Evolutionary conservation across 2,329 filamentous ascomycete genomes (phyloP), one percentile per base, ranked within the genome.

Genomic region (Alternaria conjuncta): DNA sequence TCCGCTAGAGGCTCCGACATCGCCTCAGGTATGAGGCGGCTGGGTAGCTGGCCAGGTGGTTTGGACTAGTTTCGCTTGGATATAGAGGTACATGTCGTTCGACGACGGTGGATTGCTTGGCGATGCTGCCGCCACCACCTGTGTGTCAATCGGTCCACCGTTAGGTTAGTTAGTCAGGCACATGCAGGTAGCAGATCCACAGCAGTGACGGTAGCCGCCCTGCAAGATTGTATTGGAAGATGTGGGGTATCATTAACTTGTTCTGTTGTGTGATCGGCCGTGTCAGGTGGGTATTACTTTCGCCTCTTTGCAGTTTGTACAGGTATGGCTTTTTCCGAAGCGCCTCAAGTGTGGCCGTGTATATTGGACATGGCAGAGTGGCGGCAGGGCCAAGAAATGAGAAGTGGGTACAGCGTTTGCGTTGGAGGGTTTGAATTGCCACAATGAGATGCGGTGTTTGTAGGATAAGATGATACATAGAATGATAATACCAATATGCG

Each of bases 401-500:
- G 50, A 63, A 60, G 55, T 59, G 47, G 55, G 21, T 61, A 55
- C 45, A 49, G 45, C 9, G 12, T 49, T 18, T n/a, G 15, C 20
- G 26, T 36, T 10, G 23, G 44, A 43, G 6, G 43, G 21, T 25
- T 41, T 53, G 49, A 53, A 53, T 53, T 53, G 49, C 49, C 30
- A 41, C 49, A 23, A 18, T 23, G 53, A 47, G 23, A 58, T 64
- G 60, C 47, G 56, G 50, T 60, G 45, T 44, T 49, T 57, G 58
- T 30, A 25, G 65, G 70, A 72, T 51, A 71, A 68, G 70, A 72
- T 51, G 71, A 67, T 78, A 77, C 75, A 78, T 53, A 60, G 76
- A 78, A 78, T 68, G 75, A 74, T 78, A 78, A 53, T 76, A 72
- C 68, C 65, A 69, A 66, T 68, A 70, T 64, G 67, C 45, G 50